phyloP scores from a whole-genome alignment of 306 rosid species.

The Quercus mongolica region DNA sequence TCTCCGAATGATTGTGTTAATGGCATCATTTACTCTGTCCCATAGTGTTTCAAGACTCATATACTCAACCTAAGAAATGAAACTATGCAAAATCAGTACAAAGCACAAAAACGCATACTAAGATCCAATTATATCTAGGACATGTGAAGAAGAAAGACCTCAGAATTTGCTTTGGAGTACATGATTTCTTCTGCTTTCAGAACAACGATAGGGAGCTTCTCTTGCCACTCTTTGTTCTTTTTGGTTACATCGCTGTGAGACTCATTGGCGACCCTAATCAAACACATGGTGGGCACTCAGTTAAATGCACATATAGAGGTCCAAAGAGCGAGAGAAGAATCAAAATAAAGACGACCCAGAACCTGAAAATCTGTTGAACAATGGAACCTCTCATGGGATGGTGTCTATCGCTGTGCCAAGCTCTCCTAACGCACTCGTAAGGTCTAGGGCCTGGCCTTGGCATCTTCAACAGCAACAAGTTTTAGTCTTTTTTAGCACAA shows the following conservation, averaged over 20 bases:
- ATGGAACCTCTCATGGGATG: slow-evolving; percentile 85
- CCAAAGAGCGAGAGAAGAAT: neutral
- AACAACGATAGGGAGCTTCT: slow-evolving; percentile 86
- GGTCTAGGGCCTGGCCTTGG: slow-evolving; percentile 99
- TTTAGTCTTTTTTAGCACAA: neutral
- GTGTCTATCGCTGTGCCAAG: slow-evolving; percentile 99
- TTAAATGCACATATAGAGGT: slow-evolving; percentile 34
- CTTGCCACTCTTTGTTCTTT: slow-evolving; percentile 95
- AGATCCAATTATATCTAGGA: slow-evolving; percentile 37
- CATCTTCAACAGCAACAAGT: slow-evolving; percentile 50
- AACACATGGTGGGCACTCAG: slow-evolving; percentile 68
- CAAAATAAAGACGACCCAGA: slow-evolving; percentile 35
- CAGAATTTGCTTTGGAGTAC: slow-evolving; percentile 98
- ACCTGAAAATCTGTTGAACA: slow-evolving; percentile 97
- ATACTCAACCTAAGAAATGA: slow-evolving; percentile 76
- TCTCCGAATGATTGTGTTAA: slow-evolving; percentile 89
- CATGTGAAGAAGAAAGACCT: slow-evolving; percentile 43
- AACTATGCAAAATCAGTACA: slow-evolving; percentile 30
- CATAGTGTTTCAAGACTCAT: slow-evolving; percentile 70
- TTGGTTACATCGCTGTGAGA: slow-evolving; percentile 69
- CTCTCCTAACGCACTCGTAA: slow-evolving; percentile 94
- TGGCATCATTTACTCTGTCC: slow-evolving; percentile 95
- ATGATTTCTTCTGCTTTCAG: slow-evolving; percentile 94
- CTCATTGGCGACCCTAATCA: slow-evolving; percentile 85
- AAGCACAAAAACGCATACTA: slow-evolving; percentile 17